phyloP scores from a whole-genome alignment of 345 rosid genomes.

The Gossypium raimondii region DNA sequence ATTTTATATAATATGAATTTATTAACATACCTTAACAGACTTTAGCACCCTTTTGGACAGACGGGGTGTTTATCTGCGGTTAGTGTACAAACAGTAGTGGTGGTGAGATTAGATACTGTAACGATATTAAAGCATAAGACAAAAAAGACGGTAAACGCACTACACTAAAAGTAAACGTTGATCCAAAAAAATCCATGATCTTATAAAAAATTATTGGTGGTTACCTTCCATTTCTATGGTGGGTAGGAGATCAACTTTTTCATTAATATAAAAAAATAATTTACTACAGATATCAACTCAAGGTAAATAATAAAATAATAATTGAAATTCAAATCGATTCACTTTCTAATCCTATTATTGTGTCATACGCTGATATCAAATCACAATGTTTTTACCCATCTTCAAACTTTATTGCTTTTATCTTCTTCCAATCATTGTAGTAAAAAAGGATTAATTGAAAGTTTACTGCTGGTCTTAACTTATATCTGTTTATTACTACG shows the following conservation, averaged over 20 bases:
- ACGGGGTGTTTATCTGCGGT: fast-evolving
- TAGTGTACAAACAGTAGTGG: fast-evolving
- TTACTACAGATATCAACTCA: too few species aligned
- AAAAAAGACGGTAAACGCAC: too few species aligned
- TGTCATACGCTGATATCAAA: constrained; percentile 10
- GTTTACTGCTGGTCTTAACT: not conserved
- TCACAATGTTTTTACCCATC: not conserved
- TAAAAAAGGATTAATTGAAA: not conserved
- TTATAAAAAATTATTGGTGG: constrained; percentile 17
- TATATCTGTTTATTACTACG: constrained; percentile 6
- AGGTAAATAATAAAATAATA: too few species aligned
- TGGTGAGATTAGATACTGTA: fast-evolving
- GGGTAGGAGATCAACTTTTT: constrained; percentile 24
- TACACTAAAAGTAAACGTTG: fast-evolving
- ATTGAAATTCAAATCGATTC: not conserved
- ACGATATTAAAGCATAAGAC: fast-evolving
- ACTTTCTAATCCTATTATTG: not conserved
- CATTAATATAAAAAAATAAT: not conserved
- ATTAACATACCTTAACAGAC: too few species aligned
- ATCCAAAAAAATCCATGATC: not conserved
- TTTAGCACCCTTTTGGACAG: too few species aligned
- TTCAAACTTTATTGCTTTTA: not conserved
- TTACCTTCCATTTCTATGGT: constrained; percentile 20
- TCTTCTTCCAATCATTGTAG: constrained; percentile 8
- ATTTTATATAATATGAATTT: too few species aligned